These are phyloP conservation scores for Fusarium sp. DNA, from an alignment of 2,329 filamentous ascomycete species.

Conservation along the genomic window DNA sequence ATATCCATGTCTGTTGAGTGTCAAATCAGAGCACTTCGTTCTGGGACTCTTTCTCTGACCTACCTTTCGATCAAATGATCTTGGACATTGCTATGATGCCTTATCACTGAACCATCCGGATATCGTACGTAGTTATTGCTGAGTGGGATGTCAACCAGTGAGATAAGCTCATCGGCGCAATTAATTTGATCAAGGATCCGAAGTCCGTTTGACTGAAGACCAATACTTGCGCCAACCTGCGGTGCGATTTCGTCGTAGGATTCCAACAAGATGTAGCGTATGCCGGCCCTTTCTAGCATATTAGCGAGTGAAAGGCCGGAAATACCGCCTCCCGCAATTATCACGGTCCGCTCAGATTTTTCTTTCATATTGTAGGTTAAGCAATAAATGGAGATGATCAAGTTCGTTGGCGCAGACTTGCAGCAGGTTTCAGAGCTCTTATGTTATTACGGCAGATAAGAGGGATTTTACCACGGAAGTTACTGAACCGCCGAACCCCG, in stretches of 20 bases:
- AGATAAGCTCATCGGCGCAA: not conserved
- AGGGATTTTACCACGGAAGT: not conserved
- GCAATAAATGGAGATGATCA: rapidly evolving
- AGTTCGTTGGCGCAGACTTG: not conserved
- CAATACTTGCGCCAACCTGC: conserved; percentile 57
- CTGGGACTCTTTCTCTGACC: rapidly evolving
- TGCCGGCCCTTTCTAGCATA: conserved; percentile 24
- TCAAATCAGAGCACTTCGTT: rapidly evolving
- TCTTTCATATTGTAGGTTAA: not conserved
- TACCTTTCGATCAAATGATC: not conserved
- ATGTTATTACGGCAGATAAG: not conserved
- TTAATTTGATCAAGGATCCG: conserved; percentile 57
- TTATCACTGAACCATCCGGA: not conserved
- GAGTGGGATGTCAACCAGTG: not conserved
- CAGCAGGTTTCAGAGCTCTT: not conserved
- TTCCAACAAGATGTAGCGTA: conserved; percentile 61
- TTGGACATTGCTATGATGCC: rapidly evolving
- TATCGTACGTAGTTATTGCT: not conserved
- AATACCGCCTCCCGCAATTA: conserved; percentile 23
- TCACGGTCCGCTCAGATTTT: not conserved
- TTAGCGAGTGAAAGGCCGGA: conserved; percentile 21
- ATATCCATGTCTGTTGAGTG: conserved; percentile 39
- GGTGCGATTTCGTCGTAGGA: conserved; percentile 51
- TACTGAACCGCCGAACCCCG: not conserved
- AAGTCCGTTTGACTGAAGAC: conserved; percentile 51